A percentile compares a stretch with the other conserved stretches of the same genome.
These are phyloP conservation scores for Acacia confusa DNA, from an alignment of 306 rosid species.

Conservation along the genomic window DNA sequence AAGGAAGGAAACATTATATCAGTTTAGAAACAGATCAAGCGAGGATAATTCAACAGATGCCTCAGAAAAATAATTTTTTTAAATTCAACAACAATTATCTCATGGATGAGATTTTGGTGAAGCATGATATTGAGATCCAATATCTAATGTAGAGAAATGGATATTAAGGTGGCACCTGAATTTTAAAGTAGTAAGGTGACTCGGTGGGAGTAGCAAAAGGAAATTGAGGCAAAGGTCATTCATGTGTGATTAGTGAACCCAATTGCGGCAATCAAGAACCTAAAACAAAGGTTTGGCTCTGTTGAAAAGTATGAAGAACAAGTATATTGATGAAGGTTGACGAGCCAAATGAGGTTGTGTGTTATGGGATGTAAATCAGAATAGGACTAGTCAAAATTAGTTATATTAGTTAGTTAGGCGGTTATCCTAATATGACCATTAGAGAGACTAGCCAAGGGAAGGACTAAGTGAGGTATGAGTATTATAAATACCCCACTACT, in stretches of 20 bases:
- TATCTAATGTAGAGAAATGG: background rate
- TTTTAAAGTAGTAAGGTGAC: background rate
- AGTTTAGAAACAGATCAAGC: constrained; percentile 27
- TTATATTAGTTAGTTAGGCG: no score
- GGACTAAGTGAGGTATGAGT: no score
- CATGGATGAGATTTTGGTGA: background rate
- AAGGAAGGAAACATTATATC: background rate
- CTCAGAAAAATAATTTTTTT: background rate
- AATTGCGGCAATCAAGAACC: background rate
- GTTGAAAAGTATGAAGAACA: background rate
- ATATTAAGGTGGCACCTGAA: background rate
- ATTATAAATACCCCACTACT: no score
- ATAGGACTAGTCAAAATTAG: no score
- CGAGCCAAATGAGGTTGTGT: background rate
- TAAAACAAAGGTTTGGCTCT: background rate
- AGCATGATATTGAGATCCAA: background rate
- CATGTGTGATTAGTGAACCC: background rate
- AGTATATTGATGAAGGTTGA: background rate
- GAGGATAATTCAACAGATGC: constrained; percentile 5
- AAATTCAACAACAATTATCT: background rate
- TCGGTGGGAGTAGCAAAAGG: background rate
- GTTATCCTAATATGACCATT: no score
- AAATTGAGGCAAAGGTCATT: background rate
- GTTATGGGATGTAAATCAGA: no score
- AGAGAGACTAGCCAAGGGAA: no score